Evolutionary conservation across 2,329 filamentous ascomycete species (phyloP).

Genomic region (Fusarium sp.): DNA sequence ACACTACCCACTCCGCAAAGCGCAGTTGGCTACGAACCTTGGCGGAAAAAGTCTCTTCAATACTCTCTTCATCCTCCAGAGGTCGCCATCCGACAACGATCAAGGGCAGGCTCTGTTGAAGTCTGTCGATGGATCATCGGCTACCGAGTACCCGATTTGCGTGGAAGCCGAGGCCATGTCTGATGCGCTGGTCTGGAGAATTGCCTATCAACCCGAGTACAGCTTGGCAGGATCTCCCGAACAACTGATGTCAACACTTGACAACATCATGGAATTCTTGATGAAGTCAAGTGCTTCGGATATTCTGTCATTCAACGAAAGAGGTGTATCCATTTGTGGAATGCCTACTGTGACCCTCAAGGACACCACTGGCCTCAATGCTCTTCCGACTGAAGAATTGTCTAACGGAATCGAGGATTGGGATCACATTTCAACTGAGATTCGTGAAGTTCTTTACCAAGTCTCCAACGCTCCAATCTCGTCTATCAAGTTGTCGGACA

Average conservation of each 20-base stretch:
- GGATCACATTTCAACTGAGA: slow-evolving; percentile 49
- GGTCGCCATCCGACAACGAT: slow-evolving; percentile 23
- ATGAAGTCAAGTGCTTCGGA: slow-evolving; percentile 60
- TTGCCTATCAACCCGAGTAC: slow-evolving; percentile 73
- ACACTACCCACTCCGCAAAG: slow-evolving; percentile 80
- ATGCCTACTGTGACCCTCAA: slow-evolving; percentile 53
- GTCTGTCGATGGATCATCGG: slow-evolving; percentile 72
- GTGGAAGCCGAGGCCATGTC: slow-evolving; percentile 78
- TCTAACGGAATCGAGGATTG: slow-evolving; percentile 40
- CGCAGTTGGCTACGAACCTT: slow-evolving; percentile 59
- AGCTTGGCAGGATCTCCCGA: slow-evolving; percentile 59
- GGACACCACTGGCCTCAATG: background rate
- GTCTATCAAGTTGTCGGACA: slow-evolving; percentile 70
- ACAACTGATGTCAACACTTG: slow-evolving; percentile 68
- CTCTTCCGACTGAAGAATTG: background rate
- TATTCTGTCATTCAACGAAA: slow-evolving; percentile 64
- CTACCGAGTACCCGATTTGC: slow-evolving; percentile 85
- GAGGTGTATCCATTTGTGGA: slow-evolving; percentile 73
- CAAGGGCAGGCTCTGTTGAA: slow-evolving; percentile 60
- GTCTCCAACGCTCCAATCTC: slow-evolving; percentile 70
- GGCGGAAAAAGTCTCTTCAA: slow-evolving; percentile 61
- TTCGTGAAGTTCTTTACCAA: slow-evolving; percentile 62
- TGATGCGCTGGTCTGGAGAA: slow-evolving; percentile 73
- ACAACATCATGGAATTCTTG: slow-evolving; percentile 69
- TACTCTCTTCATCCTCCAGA: slow-evolving; percentile 68